These are phyloP conservation scores for Puccinia hordei DNA, from an alignment of 1,284 basidiomycete species.

Conservation along the genomic window DNA sequence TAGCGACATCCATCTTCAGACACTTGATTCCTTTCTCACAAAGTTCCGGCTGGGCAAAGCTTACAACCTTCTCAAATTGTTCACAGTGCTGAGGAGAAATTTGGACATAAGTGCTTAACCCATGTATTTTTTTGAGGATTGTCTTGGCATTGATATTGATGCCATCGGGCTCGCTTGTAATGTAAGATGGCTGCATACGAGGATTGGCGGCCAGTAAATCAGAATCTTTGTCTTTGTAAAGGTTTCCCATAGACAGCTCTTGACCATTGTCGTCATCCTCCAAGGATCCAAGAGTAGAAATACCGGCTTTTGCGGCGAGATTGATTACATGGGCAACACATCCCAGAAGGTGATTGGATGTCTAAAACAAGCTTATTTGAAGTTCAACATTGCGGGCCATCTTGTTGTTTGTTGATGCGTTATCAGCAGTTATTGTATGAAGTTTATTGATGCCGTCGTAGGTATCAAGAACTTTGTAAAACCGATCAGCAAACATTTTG, in stretches of 20 bases:
- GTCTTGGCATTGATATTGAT: neutral
- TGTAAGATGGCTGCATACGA: neutral
- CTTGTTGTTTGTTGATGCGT: neutral
- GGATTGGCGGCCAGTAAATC: too few relatives aligned
- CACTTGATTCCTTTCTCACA: neutral
- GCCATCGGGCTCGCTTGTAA: neutral
- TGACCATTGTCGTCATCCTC: neutral
- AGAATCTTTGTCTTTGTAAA: too few relatives aligned
- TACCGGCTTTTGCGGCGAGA: neutral
- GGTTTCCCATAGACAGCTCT: neutral
- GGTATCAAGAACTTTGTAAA: neutral
- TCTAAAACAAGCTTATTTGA: neutral
- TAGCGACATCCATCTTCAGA: neutral
- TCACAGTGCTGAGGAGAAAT: neutral
- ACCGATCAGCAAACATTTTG: neutral
- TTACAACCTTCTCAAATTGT: neutral
- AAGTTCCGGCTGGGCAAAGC: neutral
- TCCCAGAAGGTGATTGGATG: neutral
- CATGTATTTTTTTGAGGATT: neutral
- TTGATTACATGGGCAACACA: neutral
- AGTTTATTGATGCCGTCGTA: neutral
- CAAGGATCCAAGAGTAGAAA: neutral
- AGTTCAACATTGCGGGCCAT: neutral
- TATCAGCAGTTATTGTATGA: conserved; percentile 15
- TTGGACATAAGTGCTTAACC: neutral